These are phyloP conservation scores for Exserohilum rostratum DNA, from an alignment of 2,329 filamentous ascomycete species.

Conservation along the genomic window DNA sequence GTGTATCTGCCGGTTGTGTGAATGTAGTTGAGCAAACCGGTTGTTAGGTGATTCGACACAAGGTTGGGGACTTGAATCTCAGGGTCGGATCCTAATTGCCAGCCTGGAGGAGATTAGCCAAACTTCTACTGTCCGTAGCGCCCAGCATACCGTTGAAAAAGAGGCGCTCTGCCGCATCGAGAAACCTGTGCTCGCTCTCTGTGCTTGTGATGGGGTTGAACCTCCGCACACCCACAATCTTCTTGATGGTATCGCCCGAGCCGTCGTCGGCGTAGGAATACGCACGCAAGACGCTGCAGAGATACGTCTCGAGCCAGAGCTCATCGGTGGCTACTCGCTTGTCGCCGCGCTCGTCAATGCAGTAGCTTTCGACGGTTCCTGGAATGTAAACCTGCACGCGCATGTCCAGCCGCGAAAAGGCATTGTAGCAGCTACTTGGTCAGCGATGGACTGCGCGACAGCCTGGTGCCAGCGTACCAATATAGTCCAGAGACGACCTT, in stretches of 20 bases:
- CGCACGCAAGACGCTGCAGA: conserved; percentile 90
- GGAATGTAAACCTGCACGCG: conserved; percentile 97
- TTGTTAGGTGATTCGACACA: conserved; percentile 92
- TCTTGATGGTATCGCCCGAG: conserved; percentile 90
- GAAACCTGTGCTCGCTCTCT: conserved; percentile 95
- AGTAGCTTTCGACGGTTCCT: conserved; percentile 95
- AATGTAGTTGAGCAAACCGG: conserved; percentile 93
- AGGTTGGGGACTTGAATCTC: conserved; percentile 97
- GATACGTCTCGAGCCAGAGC: conserved; percentile 95
- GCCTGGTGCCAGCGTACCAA: conserved; percentile 65
- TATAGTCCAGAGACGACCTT: conserved; percentile 95
- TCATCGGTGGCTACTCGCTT: conserved; percentile 92
- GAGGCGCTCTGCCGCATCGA: conserved; percentile 90
- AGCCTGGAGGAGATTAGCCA: conserved; percentile 58
- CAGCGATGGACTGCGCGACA: conserved; percentile 23
- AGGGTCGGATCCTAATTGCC: conserved; percentile 94
- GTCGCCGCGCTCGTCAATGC: conserved; percentile 94
- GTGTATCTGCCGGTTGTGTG: conserved; percentile 92
- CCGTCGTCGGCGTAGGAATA: conserved; percentile 98
- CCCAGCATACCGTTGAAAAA: conserved; percentile 79
- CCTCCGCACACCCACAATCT: conserved; percentile 93
- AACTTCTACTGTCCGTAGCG: neutral
- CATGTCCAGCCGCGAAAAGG: conserved; percentile 97
- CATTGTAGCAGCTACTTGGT: conserved; percentile 85
- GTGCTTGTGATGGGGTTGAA: conserved; percentile 98